These are phyloP conservation scores for Vararia minispora DNA, from an alignment of 768 basidiomycete species.

Conservation along the genomic window DNA sequence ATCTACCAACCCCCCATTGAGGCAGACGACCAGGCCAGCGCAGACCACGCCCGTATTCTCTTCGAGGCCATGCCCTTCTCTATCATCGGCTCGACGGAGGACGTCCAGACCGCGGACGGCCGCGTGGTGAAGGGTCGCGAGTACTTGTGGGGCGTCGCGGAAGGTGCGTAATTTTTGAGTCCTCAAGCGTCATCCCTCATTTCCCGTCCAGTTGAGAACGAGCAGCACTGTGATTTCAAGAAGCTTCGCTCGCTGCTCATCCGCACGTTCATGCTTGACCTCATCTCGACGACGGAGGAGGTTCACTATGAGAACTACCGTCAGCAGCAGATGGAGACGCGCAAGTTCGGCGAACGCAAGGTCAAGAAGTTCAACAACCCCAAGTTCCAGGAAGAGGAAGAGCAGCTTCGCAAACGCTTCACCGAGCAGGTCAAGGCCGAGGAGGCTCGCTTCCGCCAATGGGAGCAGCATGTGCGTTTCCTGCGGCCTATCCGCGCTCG, in stretches of 20 bases:
- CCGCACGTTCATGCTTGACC: slow-evolving; percentile 96
- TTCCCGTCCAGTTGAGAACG: slow-evolving; percentile 74
- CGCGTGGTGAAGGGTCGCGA: slow-evolving; percentile 93
- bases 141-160: slow-evolving; percentile 99
- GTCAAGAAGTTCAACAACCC: slow-evolving; percentile 98
- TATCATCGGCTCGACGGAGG: slow-evolving; percentile 94
- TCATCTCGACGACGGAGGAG: slow-evolving; percentile 94
- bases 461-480: slow-evolving; percentile 89
- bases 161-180: slow-evolving; percentile 44
- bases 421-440: slow-evolving; percentile 99
- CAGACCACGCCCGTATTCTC: slow-evolving; percentile 81
- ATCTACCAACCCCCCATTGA: slow-evolving; percentile 94
- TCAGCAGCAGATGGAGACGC: slow-evolving; percentile 98
- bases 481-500: background rate
- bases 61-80: slow-evolving; percentile 95
- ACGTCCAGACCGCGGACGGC: slow-evolving; percentile 86
- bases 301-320: slow-evolving; percentile 97
- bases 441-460: slow-evolving; percentile 94
- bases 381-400: slow-evolving; percentile 99
- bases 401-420: slow-evolving; percentile 90
- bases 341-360: slow-evolving; percentile 97
- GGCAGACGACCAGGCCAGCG: slow-evolving; percentile 71
- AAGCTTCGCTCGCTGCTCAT: slow-evolving; percentile 92
- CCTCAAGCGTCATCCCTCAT: background rate
- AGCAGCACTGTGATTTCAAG: slow-evolving; percentile 98